Conservation (phyloP, 1,139 yeast genomes). For the Yamadazyma buinensis region DNA sequence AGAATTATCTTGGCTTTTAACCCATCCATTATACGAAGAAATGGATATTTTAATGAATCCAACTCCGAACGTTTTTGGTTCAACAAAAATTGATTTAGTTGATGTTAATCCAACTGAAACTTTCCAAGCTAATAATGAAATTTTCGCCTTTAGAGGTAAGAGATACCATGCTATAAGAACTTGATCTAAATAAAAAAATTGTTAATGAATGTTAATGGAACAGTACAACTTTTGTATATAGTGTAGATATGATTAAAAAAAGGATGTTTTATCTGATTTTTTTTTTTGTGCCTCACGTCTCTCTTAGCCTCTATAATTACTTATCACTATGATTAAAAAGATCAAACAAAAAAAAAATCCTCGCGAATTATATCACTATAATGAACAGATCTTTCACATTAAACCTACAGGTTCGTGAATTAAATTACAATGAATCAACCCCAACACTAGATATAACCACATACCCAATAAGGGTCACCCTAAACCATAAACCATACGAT, state of each 20-base stretch:
- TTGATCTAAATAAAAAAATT: no score
- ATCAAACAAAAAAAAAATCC: no score
- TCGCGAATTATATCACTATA: no score
- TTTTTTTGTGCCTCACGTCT: no score
- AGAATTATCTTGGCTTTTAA: conserved; percentile 71
- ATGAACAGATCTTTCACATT: conserved; percentile 25
- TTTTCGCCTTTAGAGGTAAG: conserved; percentile 93
- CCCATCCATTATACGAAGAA: conserved; percentile 59
- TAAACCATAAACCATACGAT: conserved; percentile 20
- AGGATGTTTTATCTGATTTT: no score
- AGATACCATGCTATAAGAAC: conserved; percentile 76
- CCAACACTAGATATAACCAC: conserved; percentile 6
- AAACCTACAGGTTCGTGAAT: conserved; percentile 15
- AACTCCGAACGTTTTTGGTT: conserved; percentile 67
- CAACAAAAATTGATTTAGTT: conserved; percentile 91
- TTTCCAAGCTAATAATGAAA: conserved; percentile 83
- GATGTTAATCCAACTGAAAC: conserved; percentile 90
- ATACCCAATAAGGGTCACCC: conserved; percentile 18
- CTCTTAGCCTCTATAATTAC: no score
- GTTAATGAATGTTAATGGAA: no score
- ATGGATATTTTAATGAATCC: conserved; percentile 79
- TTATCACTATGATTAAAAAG: no score
- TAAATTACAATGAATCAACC: conserved; percentile 7
- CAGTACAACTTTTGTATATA: no score
- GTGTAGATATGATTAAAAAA: conserved; percentile 8